Evolutionary conservation across 345 rosid genomes (phyloP).

Genomic region (Lepidium sativum): DNA sequence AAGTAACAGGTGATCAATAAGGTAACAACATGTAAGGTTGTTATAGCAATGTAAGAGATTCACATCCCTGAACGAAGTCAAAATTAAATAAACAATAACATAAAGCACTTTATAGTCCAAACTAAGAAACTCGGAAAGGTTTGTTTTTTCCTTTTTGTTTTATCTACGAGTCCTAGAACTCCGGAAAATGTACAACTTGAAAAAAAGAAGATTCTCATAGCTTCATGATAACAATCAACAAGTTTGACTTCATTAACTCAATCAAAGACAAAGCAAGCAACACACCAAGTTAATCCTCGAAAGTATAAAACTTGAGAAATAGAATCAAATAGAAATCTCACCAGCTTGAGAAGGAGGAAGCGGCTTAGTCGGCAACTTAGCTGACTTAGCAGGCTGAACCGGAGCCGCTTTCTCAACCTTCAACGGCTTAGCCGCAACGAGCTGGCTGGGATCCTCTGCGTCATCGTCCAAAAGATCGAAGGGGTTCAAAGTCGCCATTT

Average conservation of each 20-base stretch:
- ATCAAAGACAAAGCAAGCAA: not conserved
- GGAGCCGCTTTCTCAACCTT: conserved; percentile 30
- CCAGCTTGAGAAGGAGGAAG: conserved; percentile 80
- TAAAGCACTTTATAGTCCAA: not conserved
- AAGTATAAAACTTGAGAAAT: not conserved
- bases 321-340: conserved; percentile 16
- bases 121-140: not conserved
- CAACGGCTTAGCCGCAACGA: conserved; percentile 50
- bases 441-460: conserved; percentile 49
- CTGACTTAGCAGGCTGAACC: conserved; percentile 39
- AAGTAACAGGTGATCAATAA: not conserved
- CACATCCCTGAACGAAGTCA: not conserved
- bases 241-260: not conserved
- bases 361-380: conserved; percentile 70
- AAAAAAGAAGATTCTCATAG: not conserved
- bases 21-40: not conserved
- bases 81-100: not conserved
- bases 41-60: not conserved
- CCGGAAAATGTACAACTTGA: not conserved
- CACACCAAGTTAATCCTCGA: not conserved
- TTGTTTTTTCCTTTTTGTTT: no score
- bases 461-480: conserved; percentile 75
- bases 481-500: conserved; percentile 76
- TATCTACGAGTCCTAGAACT: not conserved
- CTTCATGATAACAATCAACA: not conserved